Conservation (phyloP, 148 eudicot species). For the Fagopyrum homotropicum region DNA sequence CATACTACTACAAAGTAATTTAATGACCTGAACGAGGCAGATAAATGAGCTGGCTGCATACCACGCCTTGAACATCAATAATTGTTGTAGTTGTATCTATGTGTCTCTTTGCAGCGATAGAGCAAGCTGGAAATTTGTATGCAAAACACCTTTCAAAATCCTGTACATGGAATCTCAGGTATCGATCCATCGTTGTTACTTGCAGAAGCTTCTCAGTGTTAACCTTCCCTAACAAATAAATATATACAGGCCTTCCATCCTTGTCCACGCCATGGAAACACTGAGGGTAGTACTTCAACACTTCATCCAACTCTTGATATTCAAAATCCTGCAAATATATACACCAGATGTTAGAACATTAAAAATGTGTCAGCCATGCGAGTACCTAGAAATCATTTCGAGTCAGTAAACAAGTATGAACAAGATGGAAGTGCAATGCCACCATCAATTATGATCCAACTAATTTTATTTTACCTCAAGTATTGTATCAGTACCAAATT, state of each 20-base stretch:
- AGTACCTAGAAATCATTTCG: neutral
- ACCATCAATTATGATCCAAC: neutral
- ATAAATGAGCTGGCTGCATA: constrained; percentile 23
- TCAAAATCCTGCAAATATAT: constrained; percentile 53
- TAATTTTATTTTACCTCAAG: constrained; percentile 37
- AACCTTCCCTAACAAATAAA: constrained; percentile 73
- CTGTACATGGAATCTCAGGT: constrained; percentile 66
- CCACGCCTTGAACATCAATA: constrained; percentile 92
- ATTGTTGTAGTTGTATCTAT: constrained; percentile 77
- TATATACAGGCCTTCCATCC: constrained; percentile 84
- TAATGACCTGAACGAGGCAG: constrained; percentile 5
- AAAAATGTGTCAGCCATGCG: neutral
- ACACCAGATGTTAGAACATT: neutral
- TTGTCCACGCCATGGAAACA: constrained; percentile 90
- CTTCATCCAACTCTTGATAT: constrained; percentile 66
- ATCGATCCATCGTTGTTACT: constrained; percentile 76
- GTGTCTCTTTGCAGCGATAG: constrained; percentile 72
- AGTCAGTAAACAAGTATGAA: neutral
- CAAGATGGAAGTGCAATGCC: neutral
- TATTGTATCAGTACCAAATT: constrained; percentile 71
- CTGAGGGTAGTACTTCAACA: constrained; percentile 60
- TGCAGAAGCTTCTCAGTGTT: constrained; percentile 67
- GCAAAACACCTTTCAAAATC: constrained; percentile 72
- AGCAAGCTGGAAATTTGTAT: constrained; percentile 77
- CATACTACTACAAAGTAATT: neutral